Percentiles rank a stretch among this genome's conserved stretches.
These are phyloP conservation scores for Penicillium desertorum DNA, from an alignment of 495 filamentous ascomycete species.

Conservation along the genomic window DNA sequence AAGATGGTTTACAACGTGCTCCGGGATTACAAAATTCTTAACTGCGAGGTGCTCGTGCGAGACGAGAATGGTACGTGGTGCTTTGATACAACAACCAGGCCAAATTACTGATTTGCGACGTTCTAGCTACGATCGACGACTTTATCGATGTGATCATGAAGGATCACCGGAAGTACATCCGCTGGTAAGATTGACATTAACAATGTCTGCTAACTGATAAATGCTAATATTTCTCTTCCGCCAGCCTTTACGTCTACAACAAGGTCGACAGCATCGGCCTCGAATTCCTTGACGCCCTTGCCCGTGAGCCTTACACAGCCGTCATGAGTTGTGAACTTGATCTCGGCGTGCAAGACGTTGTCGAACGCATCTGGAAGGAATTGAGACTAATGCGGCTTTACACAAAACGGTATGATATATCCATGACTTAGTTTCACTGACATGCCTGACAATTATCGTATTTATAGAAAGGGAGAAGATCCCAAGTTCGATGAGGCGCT, in stretches of 20 bases:
- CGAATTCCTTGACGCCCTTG: conserved; percentile 87
- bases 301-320: conserved; percentile 86
- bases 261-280: conserved; percentile 97
- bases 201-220: neutral
- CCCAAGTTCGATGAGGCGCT: conserved; percentile 91
- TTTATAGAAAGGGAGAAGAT: conserved; percentile 72
- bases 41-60: conserved; percentile 92
- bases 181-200: conserved; percentile 48
- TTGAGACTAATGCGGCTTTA: conserved; percentile 88
- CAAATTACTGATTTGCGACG: conserved; percentile 9
- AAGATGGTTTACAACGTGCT: conserved; percentile 97
- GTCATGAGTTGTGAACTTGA: conserved; percentile 99
- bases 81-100: neutral
- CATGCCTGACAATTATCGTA: conserved; percentile 10
- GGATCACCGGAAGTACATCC: conserved; percentile 97
- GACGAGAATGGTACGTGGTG: conserved; percentile 73
- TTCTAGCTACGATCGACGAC: conserved; percentile 86
- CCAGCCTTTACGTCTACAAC: conserved; percentile 97
- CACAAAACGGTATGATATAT: conserved; percentile 72
- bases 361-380: conserved; percentile 95
- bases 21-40: conserved; percentile 97
- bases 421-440: neutral
- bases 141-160: conserved; percentile 99
- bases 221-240: neutral
- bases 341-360: conserved; percentile 92